Evolutionary conservation across 108 stramenopile species (phyloP), one percentile per base, ranked within the genome.

Genomic region (Stephanodiscus minutulus): DNA sequence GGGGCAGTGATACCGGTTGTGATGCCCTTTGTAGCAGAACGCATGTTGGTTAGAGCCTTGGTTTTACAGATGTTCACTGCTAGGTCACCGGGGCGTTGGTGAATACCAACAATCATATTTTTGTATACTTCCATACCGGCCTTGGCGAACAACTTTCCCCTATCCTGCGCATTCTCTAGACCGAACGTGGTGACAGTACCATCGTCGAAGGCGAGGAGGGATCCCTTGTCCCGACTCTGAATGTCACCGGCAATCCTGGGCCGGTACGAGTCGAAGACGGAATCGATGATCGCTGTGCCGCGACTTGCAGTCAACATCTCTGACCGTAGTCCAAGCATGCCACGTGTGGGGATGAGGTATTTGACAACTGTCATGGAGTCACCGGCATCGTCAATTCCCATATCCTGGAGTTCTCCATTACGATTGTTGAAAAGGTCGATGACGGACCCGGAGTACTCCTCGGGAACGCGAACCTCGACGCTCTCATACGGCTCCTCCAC

Each of bases 41-140:
- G 91, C 89, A 99, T 98, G 86, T 99, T 99, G 36, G 94, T 99
- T 53, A 99, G 73, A 49, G 78, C 78, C 86, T 99, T 99, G 29
- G 93, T 92, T 84, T 98, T 98, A 85, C 95, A 96, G 2, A 98
- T 84, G 73, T 99, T 99, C 21, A 99, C 99, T 48, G 91, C 88
- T 62, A 99, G 86, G 76, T 99, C 99, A 28, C 93, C 96, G 7
- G 96, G 96, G 8, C 98, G 95, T 89, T 97, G 97, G 70, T 98
- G 95, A 62, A 98, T 94, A n/a, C 99, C 99, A 48, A 99, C 85
- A 74, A 98, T 91, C 97, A 98, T 97, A 39, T 95, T 92, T 86
- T 96, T 87, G 93, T 98, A 96, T 31, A 94, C 90, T 18, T 97
- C 95, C 33, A 88, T 88, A 46, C 82, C 78, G 20, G 94, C 75